Base-by-base conservation (phyloP, 2,329 filamentous ascomycete genomes). In the Microcera coccophila region DNA sequence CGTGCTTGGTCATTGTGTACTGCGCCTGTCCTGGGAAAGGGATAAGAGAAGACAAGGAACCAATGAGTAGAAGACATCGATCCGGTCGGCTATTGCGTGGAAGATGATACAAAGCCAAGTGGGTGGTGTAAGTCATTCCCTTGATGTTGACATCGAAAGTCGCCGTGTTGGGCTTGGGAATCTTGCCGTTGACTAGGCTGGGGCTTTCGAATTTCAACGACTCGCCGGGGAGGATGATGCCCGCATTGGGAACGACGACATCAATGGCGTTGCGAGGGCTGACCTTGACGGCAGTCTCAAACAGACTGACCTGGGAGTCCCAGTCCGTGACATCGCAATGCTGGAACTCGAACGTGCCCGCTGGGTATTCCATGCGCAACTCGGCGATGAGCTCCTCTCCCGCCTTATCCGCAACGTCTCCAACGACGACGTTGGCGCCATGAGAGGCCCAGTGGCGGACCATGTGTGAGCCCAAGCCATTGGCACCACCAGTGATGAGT, bases 251-350 rank as follows among this genome's bases (percentile, higher is more conserved):
- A 35, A 85, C 78, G 4, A 85, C 81, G 16, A 73, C 68, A 61
- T 85, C 80, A 48, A 85, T 74, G 11, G 73, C 72, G 14, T 73
- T 71, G 38, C 75, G 69, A 0, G 72, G 71, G 46, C 77, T 81
- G 41, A 78, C 64, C 39, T 67, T 65, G 28, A 71, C 66, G 3
- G 81, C 81, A 40, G 72, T 63, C 34, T 77, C 75, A 69, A 87
- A 87, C 41, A 86, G 70, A 20, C 72, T 65, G 35, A 81, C 76
- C 57, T 86, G 82, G 5, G 75, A 78, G 33, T 78, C 66, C 80
- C 81, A 87, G 49, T 75, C 69, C 2, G 78, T 79, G 9, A 87
- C 82, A 63, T 87, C 77, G 67, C 79, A 83, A 53, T 75, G 69
- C 39, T 80, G 65, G 58, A 78, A 84, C 55, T 76, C 68, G 46